phyloP scores from a whole-genome alignment of 257 asterid species.

The Solanum lycopersicoides region DNA sequence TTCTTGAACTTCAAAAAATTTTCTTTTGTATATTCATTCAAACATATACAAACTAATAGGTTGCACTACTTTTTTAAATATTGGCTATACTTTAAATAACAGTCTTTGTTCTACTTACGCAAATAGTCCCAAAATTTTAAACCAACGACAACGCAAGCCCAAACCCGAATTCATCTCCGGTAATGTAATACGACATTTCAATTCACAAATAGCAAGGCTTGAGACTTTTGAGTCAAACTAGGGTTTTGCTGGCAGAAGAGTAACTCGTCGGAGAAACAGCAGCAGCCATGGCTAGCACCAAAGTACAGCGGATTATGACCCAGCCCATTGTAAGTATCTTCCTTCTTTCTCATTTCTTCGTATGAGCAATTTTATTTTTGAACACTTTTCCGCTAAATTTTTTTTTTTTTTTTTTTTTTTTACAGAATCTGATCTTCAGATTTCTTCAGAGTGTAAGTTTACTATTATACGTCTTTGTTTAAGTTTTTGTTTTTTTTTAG shows the following conservation, averaged over 20 bases:
- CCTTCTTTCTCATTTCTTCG: not conserved
- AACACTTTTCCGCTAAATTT: not conserved
- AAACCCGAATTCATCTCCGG: not conserved
- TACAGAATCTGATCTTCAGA: slow-evolving; percentile 59
- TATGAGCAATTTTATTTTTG: not conserved
- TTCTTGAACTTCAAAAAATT: no score
- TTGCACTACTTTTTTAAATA: not conserved
- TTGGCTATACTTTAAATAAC: not conserved
- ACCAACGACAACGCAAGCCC: not conserved
- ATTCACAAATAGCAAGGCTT: not conserved
- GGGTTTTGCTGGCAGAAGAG: slow-evolving; percentile 1
- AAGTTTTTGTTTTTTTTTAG: not conserved
- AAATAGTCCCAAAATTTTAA: not conserved
- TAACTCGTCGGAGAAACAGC: not conserved
- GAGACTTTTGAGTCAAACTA: not conserved
- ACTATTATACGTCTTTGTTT: not conserved
- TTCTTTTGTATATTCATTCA: no score
- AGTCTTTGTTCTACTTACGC: not conserved
- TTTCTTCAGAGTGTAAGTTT: slow-evolving; percentile 56
- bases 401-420: not conserved
- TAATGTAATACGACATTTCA: not conserved
- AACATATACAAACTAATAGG: no score
- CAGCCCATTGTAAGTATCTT: slow-evolving; percentile 38
- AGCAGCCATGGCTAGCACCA: slow-evolving; percentile 55
- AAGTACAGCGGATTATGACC: slow-evolving; percentile 63